phyloP scores from a whole-genome alignment of 2,329 filamentous ascomycete species.

The Furcasterigmium furcatum region DNA sequence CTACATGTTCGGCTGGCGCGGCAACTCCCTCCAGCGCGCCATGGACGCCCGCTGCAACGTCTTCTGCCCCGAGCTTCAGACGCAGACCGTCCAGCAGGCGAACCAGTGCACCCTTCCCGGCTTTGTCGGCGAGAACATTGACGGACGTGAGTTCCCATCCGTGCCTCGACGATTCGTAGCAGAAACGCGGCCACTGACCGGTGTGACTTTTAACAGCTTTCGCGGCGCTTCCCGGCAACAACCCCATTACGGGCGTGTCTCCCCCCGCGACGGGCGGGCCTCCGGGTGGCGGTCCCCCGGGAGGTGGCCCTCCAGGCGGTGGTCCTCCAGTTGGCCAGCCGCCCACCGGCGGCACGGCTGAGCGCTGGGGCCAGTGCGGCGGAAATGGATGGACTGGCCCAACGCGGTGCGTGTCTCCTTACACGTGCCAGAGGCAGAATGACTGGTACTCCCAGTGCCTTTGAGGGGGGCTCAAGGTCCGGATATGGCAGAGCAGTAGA shows the following conservation, averaged over 20 bases:
- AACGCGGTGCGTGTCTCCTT: slow-evolving; percentile 11
- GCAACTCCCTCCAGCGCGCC: slow-evolving; percentile 16
- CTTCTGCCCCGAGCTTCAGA: slow-evolving; percentile 22
- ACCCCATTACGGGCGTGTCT: background rate
- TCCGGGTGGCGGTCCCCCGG: too few species aligned
- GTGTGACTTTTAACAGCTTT: background rate
- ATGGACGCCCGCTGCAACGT: slow-evolving; percentile 29
- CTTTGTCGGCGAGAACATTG: slow-evolving; percentile 23
- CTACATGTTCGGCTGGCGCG: slow-evolving; percentile 8
- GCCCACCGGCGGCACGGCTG: slow-evolving; percentile 5
- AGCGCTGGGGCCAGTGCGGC: slow-evolving; percentile 17
- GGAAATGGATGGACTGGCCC: slow-evolving; percentile 13
- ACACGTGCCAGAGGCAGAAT: slow-evolving; percentile 12
- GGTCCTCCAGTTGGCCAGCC: background rate
- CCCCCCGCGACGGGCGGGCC: background rate
- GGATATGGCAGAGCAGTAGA: too few species aligned
- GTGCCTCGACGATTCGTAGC: background rate
- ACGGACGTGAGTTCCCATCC: slow-evolving; percentile 23
- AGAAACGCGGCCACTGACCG: background rate
- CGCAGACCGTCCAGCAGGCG: slow-evolving; percentile 23
- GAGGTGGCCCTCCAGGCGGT: background rate
- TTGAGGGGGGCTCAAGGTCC: slow-evolving; percentile 5
- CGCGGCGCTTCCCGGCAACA: background rate
- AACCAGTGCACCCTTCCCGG: slow-evolving; percentile 26
- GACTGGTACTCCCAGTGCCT: slow-evolving; percentile 18